Evolutionary conservation across 805 yeast genomes (phyloP), one percentile per base, ranked within the genome.

Genomic region (Yamadazyma endophytica): DNA sequence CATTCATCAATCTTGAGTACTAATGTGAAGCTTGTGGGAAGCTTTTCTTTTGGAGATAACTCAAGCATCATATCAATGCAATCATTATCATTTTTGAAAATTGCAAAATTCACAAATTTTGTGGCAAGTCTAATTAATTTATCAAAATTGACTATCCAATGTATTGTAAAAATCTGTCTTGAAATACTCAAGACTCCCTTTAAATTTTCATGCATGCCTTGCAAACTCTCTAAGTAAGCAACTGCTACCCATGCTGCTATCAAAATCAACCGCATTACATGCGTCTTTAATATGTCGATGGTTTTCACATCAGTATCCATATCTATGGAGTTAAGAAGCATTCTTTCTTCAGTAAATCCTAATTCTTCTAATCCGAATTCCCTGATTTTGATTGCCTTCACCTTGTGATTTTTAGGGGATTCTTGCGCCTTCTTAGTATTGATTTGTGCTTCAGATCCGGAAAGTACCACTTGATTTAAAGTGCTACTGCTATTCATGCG

Each of bases 11-110:
- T 36, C 27, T 58, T 53, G 23, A 67, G 52, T 4, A 66, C 46
- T 9, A 60, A 45, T 2, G 53, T 47, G 6, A 64, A 32, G 17
- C 60, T 49, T 2, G 35, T 29, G 0, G 74, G 73, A 3, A 55
- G 27, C 5, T 21, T 29, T 7, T 28, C 26, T 13, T 26, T 21
- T 6, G 41, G 41, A 28, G 28, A 30, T 28, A 29, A 32, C 8
- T 31, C 37, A 20, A 19, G 35, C 5, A 39, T 25, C 14, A 27
- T 19, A 30, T 41, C 31, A 24, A 33, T 35, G 4, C 34, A 14
- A 24, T 34, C 29, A 13, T 26, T 32, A 31, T 28, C 25, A 11
- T 16, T 17, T 17, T 20, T 32, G 7, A 23, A 14, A 6, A 24
- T 29, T 14, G 26, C 27, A 16, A 35, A 31, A 21, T 24, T 19